A percentile compares a stretch with the other conserved stretches of the same genome.
Evolutionary conservation across 495 filamentous ascomycete species (phyloP).

Genomic region (Tricharina praecox): DNA sequence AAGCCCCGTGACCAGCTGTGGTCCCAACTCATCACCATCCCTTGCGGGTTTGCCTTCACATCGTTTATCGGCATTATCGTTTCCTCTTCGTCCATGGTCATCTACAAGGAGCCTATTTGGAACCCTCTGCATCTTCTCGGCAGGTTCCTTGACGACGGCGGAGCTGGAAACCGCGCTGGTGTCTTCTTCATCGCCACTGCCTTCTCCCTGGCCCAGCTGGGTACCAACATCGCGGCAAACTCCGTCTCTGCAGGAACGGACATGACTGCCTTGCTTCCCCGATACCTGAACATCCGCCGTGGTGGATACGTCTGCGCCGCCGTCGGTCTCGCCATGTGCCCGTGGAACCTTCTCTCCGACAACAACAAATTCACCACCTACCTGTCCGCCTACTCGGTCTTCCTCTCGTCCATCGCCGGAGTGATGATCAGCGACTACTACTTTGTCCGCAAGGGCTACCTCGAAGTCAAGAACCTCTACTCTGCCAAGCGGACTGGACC

Average conservation of each 20-base stretch:
- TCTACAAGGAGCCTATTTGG: slow-evolving; percentile 68
- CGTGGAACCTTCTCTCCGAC: slow-evolving; percentile 61
- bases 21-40: slow-evolving; percentile 79
- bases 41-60: slow-evolving; percentile 69
- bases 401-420: slow-evolving; percentile 80
- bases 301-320: slow-evolving; percentile 78
- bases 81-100: slow-evolving; percentile 65
- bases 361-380: slow-evolving; percentile 92
- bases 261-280: slow-evolving; percentile 74
- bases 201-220: slow-evolving; percentile 73
- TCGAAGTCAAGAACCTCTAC: slow-evolving; percentile 65
- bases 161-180: slow-evolving; percentile 61
- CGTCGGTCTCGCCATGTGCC: slow-evolving; percentile 75
- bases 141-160: slow-evolving; percentile 56
- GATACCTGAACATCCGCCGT: slow-evolving; percentile 73
- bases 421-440: slow-evolving; percentile 89
- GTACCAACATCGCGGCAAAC: slow-evolving; percentile 89
- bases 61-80: slow-evolving; percentile 91
- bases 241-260: slow-evolving; percentile 80
- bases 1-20: slow-evolving; percentile 73
- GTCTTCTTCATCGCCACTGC: slow-evolving; percentile 74
- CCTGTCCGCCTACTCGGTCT: slow-evolving; percentile 86
- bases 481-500: slow-evolving; percentile 45
- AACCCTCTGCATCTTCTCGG: slow-evolving; percentile 64
- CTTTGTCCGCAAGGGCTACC: slow-evolving; percentile 65